These are phyloP conservation scores for Diaporthe citrichinensis DNA, from an alignment of 2,329 filamentous ascomycete genomes.

Conservation along the genomic window DNA sequence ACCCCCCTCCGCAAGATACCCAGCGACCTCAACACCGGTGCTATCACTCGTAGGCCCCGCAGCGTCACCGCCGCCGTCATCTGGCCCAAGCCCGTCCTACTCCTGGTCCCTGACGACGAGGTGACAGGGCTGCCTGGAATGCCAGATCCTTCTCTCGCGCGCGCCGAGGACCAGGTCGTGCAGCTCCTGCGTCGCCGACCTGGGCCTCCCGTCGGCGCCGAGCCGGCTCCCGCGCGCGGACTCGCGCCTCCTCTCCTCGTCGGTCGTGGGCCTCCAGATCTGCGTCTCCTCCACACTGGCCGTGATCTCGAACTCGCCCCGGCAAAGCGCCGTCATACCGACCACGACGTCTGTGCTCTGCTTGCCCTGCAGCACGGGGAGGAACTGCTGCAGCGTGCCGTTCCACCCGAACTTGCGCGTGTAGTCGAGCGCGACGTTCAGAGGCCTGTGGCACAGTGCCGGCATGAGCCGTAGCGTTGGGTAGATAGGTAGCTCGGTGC, in stretches of 20 bases:
- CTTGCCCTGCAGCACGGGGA: slow-evolving; percentile 74
- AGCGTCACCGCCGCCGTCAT: background rate
- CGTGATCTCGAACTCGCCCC: slow-evolving; percentile 86
- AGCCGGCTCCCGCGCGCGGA: slow-evolving; percentile 46
- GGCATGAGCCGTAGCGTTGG: slow-evolving; percentile 84
- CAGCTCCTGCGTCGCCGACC: slow-evolving; percentile 69
- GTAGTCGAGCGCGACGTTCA: slow-evolving; percentile 82
- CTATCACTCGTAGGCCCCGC: background rate
- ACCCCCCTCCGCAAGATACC: background rate
- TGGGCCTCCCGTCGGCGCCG: slow-evolving; percentile 50
- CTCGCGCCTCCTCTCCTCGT: slow-evolving; percentile 48
- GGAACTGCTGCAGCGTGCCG: slow-evolving; percentile 82
- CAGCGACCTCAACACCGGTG: background rate
- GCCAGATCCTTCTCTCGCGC: slow-evolving; percentile 75
- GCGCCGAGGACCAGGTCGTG: slow-evolving; percentile 71
- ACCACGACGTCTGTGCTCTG: slow-evolving; percentile 73
- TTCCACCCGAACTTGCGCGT: slow-evolving; percentile 88
- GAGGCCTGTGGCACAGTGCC: slow-evolving; percentile 79
- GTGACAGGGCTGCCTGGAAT: slow-evolving; percentile 70
- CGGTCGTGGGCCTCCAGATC: slow-evolving; percentile 58
- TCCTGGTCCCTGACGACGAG: slow-evolving; percentile 66
- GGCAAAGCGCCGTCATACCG: slow-evolving; percentile 81
- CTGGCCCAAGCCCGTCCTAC: slow-evolving; percentile 26
- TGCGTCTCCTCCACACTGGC: slow-evolving; percentile 86
- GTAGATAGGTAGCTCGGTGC: slow-evolving; percentile 75